Evolutionary conservation across 257 asterid species (phyloP), one percentile per base, ranked within the genome.

Genomic region (Cordia subcordata): DNA sequence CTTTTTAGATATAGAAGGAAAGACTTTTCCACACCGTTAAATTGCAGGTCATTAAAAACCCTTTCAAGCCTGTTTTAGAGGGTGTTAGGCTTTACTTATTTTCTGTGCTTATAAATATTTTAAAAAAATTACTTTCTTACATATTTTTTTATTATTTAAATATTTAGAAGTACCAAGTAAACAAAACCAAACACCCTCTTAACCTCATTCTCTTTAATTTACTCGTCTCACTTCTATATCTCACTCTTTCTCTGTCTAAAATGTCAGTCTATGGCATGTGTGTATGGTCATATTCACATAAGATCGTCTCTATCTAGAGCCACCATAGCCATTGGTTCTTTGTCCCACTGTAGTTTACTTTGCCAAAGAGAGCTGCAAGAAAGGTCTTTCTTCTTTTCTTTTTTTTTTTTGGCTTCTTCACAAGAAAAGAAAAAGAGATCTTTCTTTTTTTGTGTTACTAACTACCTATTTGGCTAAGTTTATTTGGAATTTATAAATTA

Each of bases 231-330:
- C 19, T 17, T 19, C 33, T 52, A 57, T 61, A 58, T 55, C 56
- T 18, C 53, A n/a, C 46, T 20, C 22, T 22, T 45, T 51, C 59
- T 22, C 47, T 63, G 47, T 50, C 57, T 64, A 11, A 73, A 60
- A 75, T 73, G 72, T 47, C 60, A 44, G 65, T 69, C 80, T 32
- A 40, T 53, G 80, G 80, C 80, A 66, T 69, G 80, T 69, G 66
- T 66, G 80, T 75, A 67, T 44, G 53, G 80, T 75, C 80, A 75
- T 60, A 65, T 57, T 75, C 80, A 66, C 33, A 67, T 16, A 50
- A 70, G 80, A 75, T 75, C 62, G 73, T 75, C 64, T 58, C 61
- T 20, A 66, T 68, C 68, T 75, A 39, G 38, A 68, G 55, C 67
- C 71, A 60, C 58, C 49, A 55, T 32, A 27, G 64, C 64, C 47